A percentile compares a stretch with the other conserved stretches of the same genome.
Evolutionary conservation across 2,329 filamentous ascomycete species (phyloP).

Genomic region (Fusarium sp.): DNA sequence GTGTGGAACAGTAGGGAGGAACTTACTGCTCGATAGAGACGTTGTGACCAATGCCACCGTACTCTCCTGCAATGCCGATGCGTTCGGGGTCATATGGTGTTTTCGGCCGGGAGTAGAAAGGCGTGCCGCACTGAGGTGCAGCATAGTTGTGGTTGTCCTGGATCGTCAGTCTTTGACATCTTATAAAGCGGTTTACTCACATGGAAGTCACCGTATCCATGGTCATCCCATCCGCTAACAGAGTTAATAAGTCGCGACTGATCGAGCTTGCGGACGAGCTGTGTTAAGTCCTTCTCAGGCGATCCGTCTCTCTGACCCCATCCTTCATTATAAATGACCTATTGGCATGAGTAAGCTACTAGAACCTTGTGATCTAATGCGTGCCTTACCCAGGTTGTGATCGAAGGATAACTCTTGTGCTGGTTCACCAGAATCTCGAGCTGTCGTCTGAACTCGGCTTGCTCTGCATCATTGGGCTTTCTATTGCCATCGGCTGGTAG

Average conservation of each 20-base stretch:
- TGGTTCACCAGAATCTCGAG: constrained; percentile 71
- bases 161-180: not conserved
- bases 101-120: constrained; percentile 71
- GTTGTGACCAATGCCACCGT: constrained; percentile 76
- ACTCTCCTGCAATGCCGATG: constrained; percentile 78
- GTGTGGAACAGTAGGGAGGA: fast-evolving
- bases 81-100: constrained; percentile 68
- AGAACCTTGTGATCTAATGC: fast-evolving
- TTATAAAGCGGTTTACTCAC: not conserved
- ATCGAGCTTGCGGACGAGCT: constrained; percentile 68
- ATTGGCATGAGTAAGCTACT: not conserved
- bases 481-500: constrained; percentile 52
- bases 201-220: constrained; percentile 73
- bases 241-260: constrained; percentile 73
- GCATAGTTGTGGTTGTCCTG: constrained; percentile 78
- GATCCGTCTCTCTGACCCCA: constrained; percentile 31
- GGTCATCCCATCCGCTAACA: constrained; percentile 75
- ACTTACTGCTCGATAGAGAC: constrained; percentile 62
- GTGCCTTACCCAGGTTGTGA: constrained; percentile 22
- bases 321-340: constrained; percentile 38
- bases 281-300: constrained; percentile 66
- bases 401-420: constrained; percentile 36
- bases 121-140: constrained; percentile 76
- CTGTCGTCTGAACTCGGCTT: constrained; percentile 74
- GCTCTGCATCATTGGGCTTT: constrained; percentile 61